A percentile compares a stretch with the other conserved stretches of the same genome.
These are phyloP conservation scores for Tetrahymena malaccensis DNA, from an alignment of 73 alveolate species.

Conservation along the genomic window DNA sequence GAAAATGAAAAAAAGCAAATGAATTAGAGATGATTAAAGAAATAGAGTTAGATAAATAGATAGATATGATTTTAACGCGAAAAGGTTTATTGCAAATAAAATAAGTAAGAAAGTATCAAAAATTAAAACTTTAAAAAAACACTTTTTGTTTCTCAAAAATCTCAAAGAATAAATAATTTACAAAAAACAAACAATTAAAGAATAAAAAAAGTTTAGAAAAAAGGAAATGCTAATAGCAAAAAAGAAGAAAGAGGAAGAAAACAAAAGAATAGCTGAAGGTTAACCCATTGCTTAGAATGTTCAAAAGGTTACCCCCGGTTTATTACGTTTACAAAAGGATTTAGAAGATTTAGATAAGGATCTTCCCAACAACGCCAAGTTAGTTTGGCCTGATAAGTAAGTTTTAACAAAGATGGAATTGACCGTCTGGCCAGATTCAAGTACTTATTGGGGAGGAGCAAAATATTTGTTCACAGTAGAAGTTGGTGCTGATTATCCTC, in stretches of 20 bases:
- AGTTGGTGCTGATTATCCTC: constrained; percentile 82
- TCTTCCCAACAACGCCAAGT: background rate
- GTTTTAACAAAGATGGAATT: background rate
- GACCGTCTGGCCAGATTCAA: constrained; percentile 25
- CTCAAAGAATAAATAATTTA: background rate
- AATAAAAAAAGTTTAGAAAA: background rate
- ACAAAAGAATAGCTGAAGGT: background rate
- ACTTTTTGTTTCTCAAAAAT: background rate
- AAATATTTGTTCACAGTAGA: constrained; percentile 67
- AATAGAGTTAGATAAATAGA: background rate
- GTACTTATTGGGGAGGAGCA: constrained; percentile 80
- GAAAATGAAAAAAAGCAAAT: background rate
- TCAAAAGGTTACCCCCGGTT: background rate
- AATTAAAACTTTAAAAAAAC: background rate
- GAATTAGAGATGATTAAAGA: background rate
- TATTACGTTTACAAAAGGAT: background rate
- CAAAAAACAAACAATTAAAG: background rate
- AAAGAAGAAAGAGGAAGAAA: background rate
- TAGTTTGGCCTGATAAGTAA: background rate
- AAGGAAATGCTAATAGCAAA: background rate
- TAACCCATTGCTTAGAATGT: background rate
- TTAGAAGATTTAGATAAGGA: background rate
- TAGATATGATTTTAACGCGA: background rate
- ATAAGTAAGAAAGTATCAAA: background rate
- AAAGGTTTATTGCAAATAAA: background rate